Evolutionary conservation across 2,329 filamentous ascomycete species (phyloP).

Genomic region (Samsoniella hepiali): DNA sequence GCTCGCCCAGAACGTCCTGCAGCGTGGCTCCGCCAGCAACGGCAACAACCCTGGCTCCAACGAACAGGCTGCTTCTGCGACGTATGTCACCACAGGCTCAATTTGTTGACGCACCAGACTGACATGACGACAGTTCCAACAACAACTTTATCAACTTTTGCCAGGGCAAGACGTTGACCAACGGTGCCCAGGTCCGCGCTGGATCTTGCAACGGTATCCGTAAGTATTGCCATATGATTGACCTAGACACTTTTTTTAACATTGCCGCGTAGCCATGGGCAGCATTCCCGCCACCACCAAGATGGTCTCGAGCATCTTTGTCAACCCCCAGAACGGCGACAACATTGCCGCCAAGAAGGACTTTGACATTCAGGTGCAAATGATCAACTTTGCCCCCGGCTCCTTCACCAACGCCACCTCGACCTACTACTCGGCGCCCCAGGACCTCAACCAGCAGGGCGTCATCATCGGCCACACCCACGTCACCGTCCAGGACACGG

Average conservation of each 20-base stretch:
- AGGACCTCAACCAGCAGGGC: slow-evolving; percentile 47
- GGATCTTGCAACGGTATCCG: slow-evolving; percentile 64
- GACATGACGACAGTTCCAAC: slow-evolving; percentile 43
- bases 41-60: slow-evolving; percentile 44
- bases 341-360: slow-evolving; percentile 44
- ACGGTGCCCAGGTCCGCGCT: slow-evolving; percentile 54
- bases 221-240: slow-evolving; percentile 35
- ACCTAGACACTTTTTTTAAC: slow-evolving; percentile 12
- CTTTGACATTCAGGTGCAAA: slow-evolving; percentile 53
- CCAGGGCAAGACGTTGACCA: slow-evolving; percentile 51
- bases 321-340: slow-evolving; percentile 50
- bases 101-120: slow-evolving; percentile 19
- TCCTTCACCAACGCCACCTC: slow-evolving; percentile 57
- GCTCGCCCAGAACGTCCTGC: slow-evolving; percentile 43
- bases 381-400: slow-evolving; percentile 53
- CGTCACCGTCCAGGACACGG: slow-evolving; percentile 56
- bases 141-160: slow-evolving; percentile 66
- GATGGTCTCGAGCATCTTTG: slow-evolving; percentile 57
- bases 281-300: slow-evolving; percentile 52
- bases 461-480: slow-evolving; percentile 58
- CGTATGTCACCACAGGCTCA: slow-evolving; percentile 36
- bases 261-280: slow-evolving; percentile 49
- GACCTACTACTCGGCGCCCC: slow-evolving; percentile 61
- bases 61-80: slow-evolving; percentile 51
- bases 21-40: slow-evolving; percentile 47